Evolutionary conservation across 2,329 filamentous ascomycete species (phyloP), one percentile per base, ranked within the genome.

Genomic region (Ambrosiella xylebori): DNA sequence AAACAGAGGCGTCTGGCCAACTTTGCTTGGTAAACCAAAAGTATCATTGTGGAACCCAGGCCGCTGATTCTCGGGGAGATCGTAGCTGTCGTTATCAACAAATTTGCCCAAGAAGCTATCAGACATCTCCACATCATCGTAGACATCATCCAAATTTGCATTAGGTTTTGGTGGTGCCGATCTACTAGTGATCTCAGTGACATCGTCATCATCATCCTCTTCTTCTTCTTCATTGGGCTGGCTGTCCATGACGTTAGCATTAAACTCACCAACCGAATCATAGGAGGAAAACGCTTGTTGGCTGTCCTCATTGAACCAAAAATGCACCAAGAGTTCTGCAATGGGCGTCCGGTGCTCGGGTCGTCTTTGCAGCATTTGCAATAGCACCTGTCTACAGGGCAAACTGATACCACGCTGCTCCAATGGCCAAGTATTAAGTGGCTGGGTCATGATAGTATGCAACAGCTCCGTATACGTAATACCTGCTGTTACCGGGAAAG

Each of bases 391-490:
- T 53, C 94, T 80, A 9, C 84, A 86, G 1, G 74, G 68, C 1
- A 78, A 71, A 0, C 88, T 88, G 7, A 93, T 74, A 0, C 73
- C 72, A 8, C 69, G 71, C 5, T 71, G 66, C 8, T 77, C 70
- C 27, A 97, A 73, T 0, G 87, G 81, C 12, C 71, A 68, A 11
- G 80, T 77, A 64, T 95, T 80, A 5, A 93, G 72, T 0, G 80
- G 74, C 2, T 77, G 82, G 4, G 82, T 87, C 86, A 96, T 95
- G 66, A 97, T 93, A 62, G 82, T 86, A 61, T 88, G 76, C 60
- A 95, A 78, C 70, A 97, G 83, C 64, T 87, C 85, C 3, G 82
- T 82, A 61, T 91, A 86, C 62, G 81, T 84, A 55, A 85, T 81
- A 63, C 88, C 87, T 36, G 79, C 81, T 62, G 82, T 81, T 13